Evolutionary conservation across 2,329 filamentous ascomycete species (phyloP), one percentile per base, ranked within the genome.

Genomic region (Aureobasidium melanogenum): DNA sequence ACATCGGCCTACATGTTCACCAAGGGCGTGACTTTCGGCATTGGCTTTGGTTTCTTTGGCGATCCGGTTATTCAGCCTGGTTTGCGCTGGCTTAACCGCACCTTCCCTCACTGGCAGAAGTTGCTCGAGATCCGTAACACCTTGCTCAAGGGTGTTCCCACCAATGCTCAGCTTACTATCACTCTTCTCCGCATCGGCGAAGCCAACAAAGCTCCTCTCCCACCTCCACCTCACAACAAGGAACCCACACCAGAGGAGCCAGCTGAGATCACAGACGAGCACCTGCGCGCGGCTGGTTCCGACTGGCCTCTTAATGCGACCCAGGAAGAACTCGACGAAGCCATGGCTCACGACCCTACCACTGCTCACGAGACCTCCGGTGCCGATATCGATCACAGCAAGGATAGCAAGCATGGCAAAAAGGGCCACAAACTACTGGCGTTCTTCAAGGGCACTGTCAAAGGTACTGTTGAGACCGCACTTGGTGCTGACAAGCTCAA

Each of bases 141-240:
- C 0, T 71, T 94, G 1, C 82, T 96, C 55, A 89, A 88, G 69
- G 89, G 89, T 2, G 86, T 94, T 0, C 91, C 91, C 0, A 96
- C 90, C 1, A 94, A 95, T 69, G 89, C 89, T 3, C 91, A 96
- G 69, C 82, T 95, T 19, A 86, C 89, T 0, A 77, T 95, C 30
- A 95, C 90, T 0, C 80, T 95, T 1, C 83, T 95, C 12, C 87
- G 91, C 5, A 85, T 93, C 32, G 90, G 89, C 43, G 91, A 95
- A 73, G 84, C 83, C 12, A 92, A 92, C 74, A 88, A 88, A 66
- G 86, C 88, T 0, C 91, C 91, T 0, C 74, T 95, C 0, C 89
- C 89, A 32, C 78, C 82, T 12, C 82, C 82, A 24, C 82, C 82
- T 17, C 72, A 70, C 17, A 73, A 77, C 24, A 63, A 67, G 3